A percentile compares a stretch with the other conserved stretches of the same genome.
Evolutionary conservation across 768 basidiomycete species (phyloP).

Genomic region (Tylopilus cervinicoccineus): DNA sequence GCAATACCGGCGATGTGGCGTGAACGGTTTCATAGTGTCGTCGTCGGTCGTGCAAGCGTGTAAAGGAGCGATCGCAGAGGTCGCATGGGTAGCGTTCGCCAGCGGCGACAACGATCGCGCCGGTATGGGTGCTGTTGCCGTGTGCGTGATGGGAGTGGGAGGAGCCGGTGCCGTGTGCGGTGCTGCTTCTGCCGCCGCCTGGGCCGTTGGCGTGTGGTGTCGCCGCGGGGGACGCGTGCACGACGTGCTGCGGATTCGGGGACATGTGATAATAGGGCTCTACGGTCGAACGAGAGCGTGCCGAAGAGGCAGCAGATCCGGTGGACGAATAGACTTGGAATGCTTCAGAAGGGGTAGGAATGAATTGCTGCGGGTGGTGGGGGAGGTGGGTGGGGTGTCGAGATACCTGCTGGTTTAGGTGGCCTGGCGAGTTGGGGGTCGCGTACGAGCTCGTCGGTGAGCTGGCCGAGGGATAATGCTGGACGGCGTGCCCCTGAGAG

Average conservation of each 20-base stretch:
- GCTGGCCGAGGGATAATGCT: conserved; percentile 20
- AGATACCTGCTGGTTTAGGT: conserved; percentile 13
- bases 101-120: conserved; percentile 16
- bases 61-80: conserved; percentile 75
- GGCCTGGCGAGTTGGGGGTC: conserved; percentile 12
- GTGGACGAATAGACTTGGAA: conserved; percentile 34
- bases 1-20: conserved; percentile 55
- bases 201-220: conserved; percentile 10
- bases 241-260: conserved; percentile 33
- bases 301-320: conserved; percentile 21
- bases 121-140: conserved; percentile 5
- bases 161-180: conserved; percentile 4
- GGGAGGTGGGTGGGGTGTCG: conserved; percentile 15
- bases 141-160: conserved; percentile 7
- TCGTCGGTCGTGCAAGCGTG: conserved; percentile 77
- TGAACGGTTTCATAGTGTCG: conserved; percentile 80
- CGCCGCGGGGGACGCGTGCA: conserved; percentile 14
- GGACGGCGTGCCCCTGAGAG: conserved; percentile 14
- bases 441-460: conserved; percentile 22
- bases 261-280: conserved; percentile 41
- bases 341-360: conserved; percentile 47
- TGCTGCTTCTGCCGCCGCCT: conserved; percentile 13
- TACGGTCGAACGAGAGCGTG: conserved; percentile 27
- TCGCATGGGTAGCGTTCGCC: conserved; percentile 70
- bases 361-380: conserved; percentile 33